These are phyloP conservation scores for Phytophthora pisi DNA, from an alignment of 352 stramenopile species.

Conservation along the genomic window DNA sequence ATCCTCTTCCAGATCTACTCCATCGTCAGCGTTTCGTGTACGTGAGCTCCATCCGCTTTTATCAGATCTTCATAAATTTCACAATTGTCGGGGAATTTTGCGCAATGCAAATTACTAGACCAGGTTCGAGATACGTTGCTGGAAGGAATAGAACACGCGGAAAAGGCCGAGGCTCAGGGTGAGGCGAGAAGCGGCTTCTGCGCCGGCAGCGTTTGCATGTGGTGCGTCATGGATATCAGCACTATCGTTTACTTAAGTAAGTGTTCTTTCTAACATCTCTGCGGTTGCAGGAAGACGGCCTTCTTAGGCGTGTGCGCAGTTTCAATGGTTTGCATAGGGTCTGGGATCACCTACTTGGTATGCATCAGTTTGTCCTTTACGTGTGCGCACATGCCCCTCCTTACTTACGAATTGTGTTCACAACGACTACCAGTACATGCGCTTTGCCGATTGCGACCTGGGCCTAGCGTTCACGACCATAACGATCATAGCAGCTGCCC, in stretches of 20 bases:
- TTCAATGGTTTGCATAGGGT: conserved; percentile 57
- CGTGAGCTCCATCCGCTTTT: conserved; percentile 20
- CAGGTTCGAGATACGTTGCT: conserved; percentile 64
- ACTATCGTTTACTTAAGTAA: not conserved
- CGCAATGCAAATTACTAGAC: conserved; percentile 34
- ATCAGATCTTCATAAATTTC: no score
- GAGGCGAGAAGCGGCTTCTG: conserved; percentile 1
- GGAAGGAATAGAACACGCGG: conserved; percentile 51
- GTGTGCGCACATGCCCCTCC: not conserved
- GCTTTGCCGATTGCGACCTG: conserved; percentile 83
- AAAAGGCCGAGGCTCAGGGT: conserved; percentile 28
- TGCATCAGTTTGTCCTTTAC: not conserved
- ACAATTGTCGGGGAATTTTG: not conserved
- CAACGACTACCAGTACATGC: conserved; percentile 70
- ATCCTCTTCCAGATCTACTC: conserved; percentile 83
- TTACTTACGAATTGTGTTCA: conserved; percentile 6
- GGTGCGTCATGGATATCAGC: conserved; percentile 10
- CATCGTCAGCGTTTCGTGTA: conserved; percentile 79
- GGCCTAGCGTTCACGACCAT: conserved; percentile 87
- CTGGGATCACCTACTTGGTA: conserved; percentile 61
- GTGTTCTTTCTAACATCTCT: not conserved
- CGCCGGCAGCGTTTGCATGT: conserved; percentile 22
- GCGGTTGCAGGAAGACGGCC: conserved; percentile 25
- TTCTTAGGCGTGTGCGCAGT: conserved; percentile 55
- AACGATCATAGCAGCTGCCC: conserved; percentile 76